phyloP scores from a whole-genome alignment of 225 moss, liverwort and hornwort species.

The Climacium dendroides region DNA sequence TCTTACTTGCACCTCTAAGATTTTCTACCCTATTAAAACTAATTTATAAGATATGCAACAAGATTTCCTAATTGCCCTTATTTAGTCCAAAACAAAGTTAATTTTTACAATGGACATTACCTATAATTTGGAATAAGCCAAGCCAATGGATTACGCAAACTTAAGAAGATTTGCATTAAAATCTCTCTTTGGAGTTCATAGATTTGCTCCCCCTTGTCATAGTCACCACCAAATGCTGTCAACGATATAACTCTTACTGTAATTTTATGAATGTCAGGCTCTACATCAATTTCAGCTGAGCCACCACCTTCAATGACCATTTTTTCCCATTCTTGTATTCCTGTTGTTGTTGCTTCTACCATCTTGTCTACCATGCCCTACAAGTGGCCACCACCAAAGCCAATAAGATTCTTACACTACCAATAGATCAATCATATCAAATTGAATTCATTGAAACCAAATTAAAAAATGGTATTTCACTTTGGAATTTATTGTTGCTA shows the following conservation, averaged over 20 bases:
- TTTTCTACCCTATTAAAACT: not conserved
- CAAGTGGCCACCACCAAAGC: not conserved
- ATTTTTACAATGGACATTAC: not conserved
- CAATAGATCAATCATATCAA: not conserved
- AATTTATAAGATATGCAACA: not conserved
- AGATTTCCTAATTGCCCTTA: not conserved
- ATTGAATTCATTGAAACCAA: not conserved
- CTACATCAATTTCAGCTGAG: not conserved
- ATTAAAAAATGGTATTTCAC: not conserved
- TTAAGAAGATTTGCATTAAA: not conserved
- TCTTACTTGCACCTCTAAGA: not conserved
- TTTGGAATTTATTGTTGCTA: not conserved
- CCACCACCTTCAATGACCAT: not conserved
- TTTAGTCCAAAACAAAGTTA: not conserved
- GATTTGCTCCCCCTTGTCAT: not conserved
- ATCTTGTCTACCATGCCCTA: not conserved
- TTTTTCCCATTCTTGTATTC: not conserved
- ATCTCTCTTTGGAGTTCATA: not conserved
- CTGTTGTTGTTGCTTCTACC: not conserved
- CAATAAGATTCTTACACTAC: not conserved
- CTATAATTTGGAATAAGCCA: not conserved
- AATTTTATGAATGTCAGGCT: not conserved
- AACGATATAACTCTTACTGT: not conserved
- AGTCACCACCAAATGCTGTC: not conserved
- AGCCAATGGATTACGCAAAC: not conserved